Base-by-base conservation (phyloP, 1,284 basidiomycete genomes). In the Polyporus tsugae region DNA sequence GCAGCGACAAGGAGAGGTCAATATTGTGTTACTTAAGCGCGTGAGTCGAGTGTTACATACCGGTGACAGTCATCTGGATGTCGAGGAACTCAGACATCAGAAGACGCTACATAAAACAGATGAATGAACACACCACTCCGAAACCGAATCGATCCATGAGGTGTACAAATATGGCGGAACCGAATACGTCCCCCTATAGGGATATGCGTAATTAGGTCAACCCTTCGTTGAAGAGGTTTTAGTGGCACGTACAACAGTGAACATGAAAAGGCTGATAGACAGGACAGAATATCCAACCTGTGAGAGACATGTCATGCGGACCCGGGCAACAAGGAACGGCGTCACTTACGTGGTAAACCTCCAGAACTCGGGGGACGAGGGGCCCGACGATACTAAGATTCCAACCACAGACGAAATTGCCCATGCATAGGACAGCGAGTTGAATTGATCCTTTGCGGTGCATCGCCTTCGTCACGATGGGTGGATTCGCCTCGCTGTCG, bases 341-440 rank as follows among this genome's bases (percentile, higher is more conserved):
- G 15, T 33, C 17, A 74, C 78, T 53, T 75, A 86, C 85, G 66
- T 83, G 73, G 73, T 90, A 91, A 65, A 85, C 78, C 0, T 76
- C 76, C 72, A 89, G 88, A n/a, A 91, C 84, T 1, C 82, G 80
- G 19, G 88, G 89, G 1, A 90, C 75, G 17, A 90, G 77, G 2
- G 89, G 88, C 0, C 89, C 89, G n/a, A 85, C 84, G 15, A 85
- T 84, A 1, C 85, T 85, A 74, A 90, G 89, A 74, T 89, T 90
- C 88, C 88, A 90, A 7, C 89, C 89, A 5, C 81, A 78, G n/a
- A 88, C 72, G 60, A 84, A 85, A 25, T 84, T 72, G n/a, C 78
- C 73, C 74, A 78, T 84, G 71, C 81, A 84, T 7, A 85, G 73
- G 0, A 81, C 73, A 1, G 75, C 71, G 66, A 84, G 82, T 65